Evolutionary conservation across 2,329 filamentous ascomycete genomes (phyloP).

Genomic region (Aspergillus oerlinghausenensis): DNA sequence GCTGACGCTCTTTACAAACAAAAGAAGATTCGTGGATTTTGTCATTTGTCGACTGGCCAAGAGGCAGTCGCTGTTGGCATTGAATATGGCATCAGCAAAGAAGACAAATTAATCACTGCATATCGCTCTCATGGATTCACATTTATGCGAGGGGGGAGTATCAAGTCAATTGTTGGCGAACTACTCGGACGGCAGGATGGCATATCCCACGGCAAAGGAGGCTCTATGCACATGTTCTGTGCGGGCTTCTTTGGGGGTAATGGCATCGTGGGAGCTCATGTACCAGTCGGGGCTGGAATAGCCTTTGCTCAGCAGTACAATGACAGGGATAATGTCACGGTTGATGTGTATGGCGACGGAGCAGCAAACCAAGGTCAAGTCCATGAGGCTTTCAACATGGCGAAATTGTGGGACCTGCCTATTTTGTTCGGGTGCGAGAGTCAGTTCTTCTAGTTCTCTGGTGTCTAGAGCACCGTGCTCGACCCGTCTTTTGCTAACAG

Average conservation of each 20-base stretch:
- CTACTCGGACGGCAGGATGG: slow-evolving; percentile 87
- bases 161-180: slow-evolving; percentile 89
- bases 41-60: slow-evolving; percentile 92
- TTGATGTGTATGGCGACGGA: slow-evolving; percentile 91
- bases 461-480: neutral
- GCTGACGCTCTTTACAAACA: slow-evolving; percentile 97
- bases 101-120: slow-evolving; percentile 90
- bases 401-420: slow-evolving; percentile 93
- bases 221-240: slow-evolving; percentile 98
- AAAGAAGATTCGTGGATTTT: slow-evolving; percentile 98
- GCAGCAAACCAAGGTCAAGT: slow-evolving; percentile 97
- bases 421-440: slow-evolving; percentile 95
- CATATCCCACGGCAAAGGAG: slow-evolving; percentile 95
- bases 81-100: slow-evolving; percentile 82
- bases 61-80: slow-evolving; percentile 95
- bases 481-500: slow-evolving; percentile 2
- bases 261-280: slow-evolving; percentile 95
- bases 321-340: slow-evolving; percentile 71
- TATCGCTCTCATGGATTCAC: slow-evolving; percentile 98
- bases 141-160: slow-evolving; percentile 82
- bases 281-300: slow-evolving; percentile 88
- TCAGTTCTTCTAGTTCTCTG: slow-evolving; percentile 55
- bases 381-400: slow-evolving; percentile 99
- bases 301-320: slow-evolving; percentile 94
- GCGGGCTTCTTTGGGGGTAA: slow-evolving; percentile 96